Base-by-base conservation (phyloP, 257 asterid species). In the Leonotis leonurus region DNA sequence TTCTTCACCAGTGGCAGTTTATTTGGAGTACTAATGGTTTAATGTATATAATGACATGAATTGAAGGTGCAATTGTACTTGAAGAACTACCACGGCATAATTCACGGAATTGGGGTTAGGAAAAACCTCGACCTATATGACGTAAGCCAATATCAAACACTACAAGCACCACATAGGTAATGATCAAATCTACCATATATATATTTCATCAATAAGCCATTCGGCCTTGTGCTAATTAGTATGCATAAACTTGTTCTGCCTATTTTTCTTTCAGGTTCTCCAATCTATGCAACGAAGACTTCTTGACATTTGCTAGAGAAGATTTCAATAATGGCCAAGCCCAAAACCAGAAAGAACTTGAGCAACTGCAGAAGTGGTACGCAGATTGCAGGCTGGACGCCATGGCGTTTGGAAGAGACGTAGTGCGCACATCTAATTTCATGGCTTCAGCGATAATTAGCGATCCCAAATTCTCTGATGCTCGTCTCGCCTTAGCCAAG, bases 311-410 rank as follows among this genome's bases (percentile, higher is more conserved):
- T 3, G 46, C 83, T 3, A 50, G 18, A 14, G 58, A 30, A 39
- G 76, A 78, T 57, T 81, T 72, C 25, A 67, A 78, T 32, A 13
- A 32, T 2, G 75, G 81, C 61, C 87, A 81, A 64, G 72, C 75
- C 21, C 65, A 60, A 32, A 58, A 75, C 56, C 74, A 24, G 44
- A 44, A 67, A 60, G 87, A 81, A 62, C 78, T 77, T 56, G 60
- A 60, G 16, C 70, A 59, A 20, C 75, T 78, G 12, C 77, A 77
- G n/a, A 72, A 77, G 39, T 82, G 88, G 88, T 74, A 59, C 17
- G 25, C 68, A 32, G 78, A 64, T 66, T 60, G 64, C 29, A 68
- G 60, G 20, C 21, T 83, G 64, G 72, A 75, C 20, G 25, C 24
- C 6, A 11, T 73, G 49, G 60, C 59, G 48, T 51, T 26, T 4